Evolutionary conservation across 495 filamentous ascomycete genomes (phyloP).

Genomic region (Xylaria acuta): DNA sequence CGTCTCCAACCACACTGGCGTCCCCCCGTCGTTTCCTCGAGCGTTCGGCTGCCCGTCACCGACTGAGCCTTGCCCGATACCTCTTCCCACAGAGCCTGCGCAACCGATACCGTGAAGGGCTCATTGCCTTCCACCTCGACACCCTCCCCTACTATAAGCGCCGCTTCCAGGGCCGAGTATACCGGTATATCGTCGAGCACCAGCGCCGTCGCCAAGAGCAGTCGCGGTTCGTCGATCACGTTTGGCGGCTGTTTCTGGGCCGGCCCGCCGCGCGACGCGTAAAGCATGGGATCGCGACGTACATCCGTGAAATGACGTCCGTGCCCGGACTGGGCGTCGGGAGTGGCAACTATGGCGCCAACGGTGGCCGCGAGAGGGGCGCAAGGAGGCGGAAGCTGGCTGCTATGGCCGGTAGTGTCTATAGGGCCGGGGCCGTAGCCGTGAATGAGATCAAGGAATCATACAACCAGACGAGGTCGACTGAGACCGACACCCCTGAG

Average conservation of each 20-base stretch:
- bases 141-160: constrained; percentile 73
- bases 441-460: constrained; percentile 90
- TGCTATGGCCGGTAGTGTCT: constrained; percentile 54
- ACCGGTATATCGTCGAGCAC: constrained; percentile 70
- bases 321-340: constrained; percentile 35
- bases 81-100: constrained; percentile 62
- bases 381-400: constrained; percentile 79
- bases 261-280: constrained; percentile 17
- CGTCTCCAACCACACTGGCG: constrained; percentile 32
- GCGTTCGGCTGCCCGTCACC: constrained; percentile 36
- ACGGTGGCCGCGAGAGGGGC: constrained; percentile 63
- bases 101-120: constrained; percentile 64
- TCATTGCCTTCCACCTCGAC: constrained; percentile 73
- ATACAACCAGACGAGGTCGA: constrained; percentile 76
- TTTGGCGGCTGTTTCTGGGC: constrained; percentile 51
- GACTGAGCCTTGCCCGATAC: constrained; percentile 59
- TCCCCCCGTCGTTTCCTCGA: constrained; percentile 35
- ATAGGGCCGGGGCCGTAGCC: constrained; percentile 77
- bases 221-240: constrained; percentile 58
- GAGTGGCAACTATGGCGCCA: constrained; percentile 37
- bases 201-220: constrained; percentile 60
- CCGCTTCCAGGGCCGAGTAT: constrained; percentile 75
- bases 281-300: constrained; percentile 33
- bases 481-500: constrained; percentile 56
- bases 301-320: constrained; percentile 35